Evolutionary conservation across 345 rosid species (phyloP), one percentile per base, ranked within the genome.

Genomic region (Arabis hirsuta): DNA sequence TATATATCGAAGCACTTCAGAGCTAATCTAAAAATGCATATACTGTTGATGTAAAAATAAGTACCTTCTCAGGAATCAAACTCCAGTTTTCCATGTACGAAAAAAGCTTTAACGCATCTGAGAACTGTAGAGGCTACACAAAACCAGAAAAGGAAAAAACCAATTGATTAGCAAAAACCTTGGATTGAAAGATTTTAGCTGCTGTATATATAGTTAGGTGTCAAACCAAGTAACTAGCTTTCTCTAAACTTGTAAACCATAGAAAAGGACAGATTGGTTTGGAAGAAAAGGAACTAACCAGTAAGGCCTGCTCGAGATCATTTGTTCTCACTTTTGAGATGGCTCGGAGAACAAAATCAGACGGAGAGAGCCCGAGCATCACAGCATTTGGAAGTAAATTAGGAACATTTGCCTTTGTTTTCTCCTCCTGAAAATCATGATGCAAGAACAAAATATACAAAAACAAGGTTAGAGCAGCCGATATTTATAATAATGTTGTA

Each of bases 41-140:
- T 26, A 14, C 3, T 44, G 44, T 59, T 51, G 38, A 50, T 54
- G 51, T 20, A 2, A 56, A 38, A 76, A 20, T 38, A 26, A 47
- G 55, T 36, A 91, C 99, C 99, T 91, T 95, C 47, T 88, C 97
- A 1, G 88, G 90, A 81, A 81, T 85, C 53, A 78, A 67, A 79
- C 83, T 81, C 99, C 98, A 95, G 69, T 81, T 86, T 84, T 84
- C 82, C 76, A 78, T 57, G 78, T 87, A 91, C 53, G 87, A 82
- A 19, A 95, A 78, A 67, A 95, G 87, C 85, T 87, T 95, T 71
- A 95, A 78, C 62, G 94, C 88, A 84, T 90, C 96, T 36, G 99
- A 88, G 84, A 95, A 95, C 71, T 96, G 88, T 71, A 95, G 76
- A 61, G 93, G 87, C 99, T 91, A 84, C 73, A 74, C 26, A 39